Conservation (phyloP, 495 filamentous ascomycete genomes). For the Pseudevernia furfuracea region DNA sequence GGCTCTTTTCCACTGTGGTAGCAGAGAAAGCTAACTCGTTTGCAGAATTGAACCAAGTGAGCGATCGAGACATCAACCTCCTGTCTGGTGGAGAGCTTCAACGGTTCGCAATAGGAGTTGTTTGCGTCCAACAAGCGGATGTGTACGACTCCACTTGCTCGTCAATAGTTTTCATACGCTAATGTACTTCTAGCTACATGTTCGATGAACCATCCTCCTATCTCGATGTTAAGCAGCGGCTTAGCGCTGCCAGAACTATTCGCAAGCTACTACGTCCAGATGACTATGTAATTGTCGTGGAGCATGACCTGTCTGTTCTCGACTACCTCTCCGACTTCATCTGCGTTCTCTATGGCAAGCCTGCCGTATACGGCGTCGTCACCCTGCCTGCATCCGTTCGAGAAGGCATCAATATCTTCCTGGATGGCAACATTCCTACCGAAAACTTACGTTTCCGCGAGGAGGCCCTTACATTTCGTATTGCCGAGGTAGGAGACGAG, state of each 20-base stretch:
- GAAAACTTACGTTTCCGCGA: constrained; percentile 98
- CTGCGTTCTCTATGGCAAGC: constrained; percentile 91
- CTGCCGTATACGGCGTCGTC: constrained; percentile 96
- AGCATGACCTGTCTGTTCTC: constrained; percentile 96
- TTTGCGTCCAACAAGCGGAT: constrained; percentile 93
- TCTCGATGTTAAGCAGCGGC: constrained; percentile 95
- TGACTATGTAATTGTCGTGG: constrained; percentile 95
- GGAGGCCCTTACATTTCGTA: constrained; percentile 92
- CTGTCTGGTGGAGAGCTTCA: constrained; percentile 97
- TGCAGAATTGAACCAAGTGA: constrained; percentile 74
- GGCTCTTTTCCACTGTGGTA: constrained; percentile 14
- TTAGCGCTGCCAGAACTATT: constrained; percentile 85
- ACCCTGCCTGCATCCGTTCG: constrained; percentile 91
- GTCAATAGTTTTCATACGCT: constrained; percentile 15
- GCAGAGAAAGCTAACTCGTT: constrained; percentile 25
- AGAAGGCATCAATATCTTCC: constrained; percentile 99
- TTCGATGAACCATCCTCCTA: constrained; percentile 99
- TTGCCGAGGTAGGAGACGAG: constrained; percentile 86
- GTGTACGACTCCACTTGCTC: constrained; percentile 50
- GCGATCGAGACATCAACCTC: constrained; percentile 75
- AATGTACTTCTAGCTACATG: constrained; percentile 63
- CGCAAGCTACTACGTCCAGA: constrained; percentile 78
- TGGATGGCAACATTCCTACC: constrained; percentile 94
- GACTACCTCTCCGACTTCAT: constrained; percentile 98
- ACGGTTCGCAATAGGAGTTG: constrained; percentile 90